Evolutionary conservation across 345 rosid species (phyloP).

Genomic region (Ricinus communis): DNA sequence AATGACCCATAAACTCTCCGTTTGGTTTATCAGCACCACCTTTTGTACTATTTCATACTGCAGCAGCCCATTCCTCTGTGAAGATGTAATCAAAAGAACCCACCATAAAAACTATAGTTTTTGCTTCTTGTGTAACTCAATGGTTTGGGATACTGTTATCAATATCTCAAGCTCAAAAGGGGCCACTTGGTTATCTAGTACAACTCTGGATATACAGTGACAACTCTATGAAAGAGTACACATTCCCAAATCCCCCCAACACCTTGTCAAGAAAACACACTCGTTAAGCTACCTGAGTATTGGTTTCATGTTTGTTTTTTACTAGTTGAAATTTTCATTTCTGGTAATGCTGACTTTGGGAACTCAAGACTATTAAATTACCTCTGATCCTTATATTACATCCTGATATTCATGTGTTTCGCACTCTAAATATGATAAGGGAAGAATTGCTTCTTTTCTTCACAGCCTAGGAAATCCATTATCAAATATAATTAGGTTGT

Average conservation of each 20-base stretch:
- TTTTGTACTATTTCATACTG: conserved; percentile 1
- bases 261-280: neutral
- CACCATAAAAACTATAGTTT: neutral
- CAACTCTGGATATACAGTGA: neutral
- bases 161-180: neutral
- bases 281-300: neutral
- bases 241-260: no score
- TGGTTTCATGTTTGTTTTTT: neutral
- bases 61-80: neutral
- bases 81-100: neutral
- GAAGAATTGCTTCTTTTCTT: neutral
- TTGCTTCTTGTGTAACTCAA: neutral
- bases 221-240: neutral
- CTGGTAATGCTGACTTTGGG: neutral
- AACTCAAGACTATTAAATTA: neutral
- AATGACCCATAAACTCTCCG: conserved; percentile 1
- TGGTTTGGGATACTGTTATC: neutral
- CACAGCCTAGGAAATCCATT: neutral
- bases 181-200: neutral
- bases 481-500: neutral
- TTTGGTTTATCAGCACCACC: neutral
- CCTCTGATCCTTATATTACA: neutral
- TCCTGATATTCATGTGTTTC: neutral
- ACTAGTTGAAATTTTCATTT: neutral
- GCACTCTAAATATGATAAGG: neutral